Conservation (phyloP, 1,284 basidiomycete species). For the Heterobasidion occidentale region DNA sequence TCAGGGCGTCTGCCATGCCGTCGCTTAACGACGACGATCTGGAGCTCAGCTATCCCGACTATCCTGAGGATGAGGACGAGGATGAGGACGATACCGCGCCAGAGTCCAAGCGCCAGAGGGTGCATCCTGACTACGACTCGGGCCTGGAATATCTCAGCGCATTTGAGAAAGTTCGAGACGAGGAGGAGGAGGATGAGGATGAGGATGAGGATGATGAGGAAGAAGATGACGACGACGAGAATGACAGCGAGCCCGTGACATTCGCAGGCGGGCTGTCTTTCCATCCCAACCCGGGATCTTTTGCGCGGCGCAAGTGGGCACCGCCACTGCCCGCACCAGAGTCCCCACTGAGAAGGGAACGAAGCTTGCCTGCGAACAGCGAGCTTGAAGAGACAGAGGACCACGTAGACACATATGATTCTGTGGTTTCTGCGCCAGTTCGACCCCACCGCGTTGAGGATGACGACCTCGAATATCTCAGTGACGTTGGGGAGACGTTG, state of each 20-base stretch:
- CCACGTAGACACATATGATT: background rate
- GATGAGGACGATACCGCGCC: background rate
- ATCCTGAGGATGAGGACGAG: background rate
- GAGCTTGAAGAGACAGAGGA: background rate
- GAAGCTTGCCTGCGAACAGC: background rate
- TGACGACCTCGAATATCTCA: too few relatives aligned
- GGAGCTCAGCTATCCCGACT: too few relatives aligned
- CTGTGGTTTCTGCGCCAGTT: background rate
- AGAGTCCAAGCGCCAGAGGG: conserved; percentile 11
- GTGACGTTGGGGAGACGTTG: too few relatives aligned
- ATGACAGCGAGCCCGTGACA: background rate
- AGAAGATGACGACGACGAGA: conserved; percentile 10
- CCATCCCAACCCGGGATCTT: conserved; percentile 23
- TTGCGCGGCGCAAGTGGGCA: conserved; percentile 30
- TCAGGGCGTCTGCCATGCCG: background rate
- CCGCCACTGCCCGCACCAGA: conserved; percentile 14
- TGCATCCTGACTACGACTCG: background rate
- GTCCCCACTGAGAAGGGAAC: background rate
- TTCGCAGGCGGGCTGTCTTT: background rate
- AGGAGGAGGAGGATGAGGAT: background rate
- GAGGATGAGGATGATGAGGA: conserved; percentile 19
- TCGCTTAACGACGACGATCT: background rate
- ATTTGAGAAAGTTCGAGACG: background rate
- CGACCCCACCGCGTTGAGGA: background rate
- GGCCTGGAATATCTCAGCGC: too few relatives aligned